phyloP scores from a whole-genome alignment of 192 early-diverging fungal species.

The Gonapodya sp. region DNA sequence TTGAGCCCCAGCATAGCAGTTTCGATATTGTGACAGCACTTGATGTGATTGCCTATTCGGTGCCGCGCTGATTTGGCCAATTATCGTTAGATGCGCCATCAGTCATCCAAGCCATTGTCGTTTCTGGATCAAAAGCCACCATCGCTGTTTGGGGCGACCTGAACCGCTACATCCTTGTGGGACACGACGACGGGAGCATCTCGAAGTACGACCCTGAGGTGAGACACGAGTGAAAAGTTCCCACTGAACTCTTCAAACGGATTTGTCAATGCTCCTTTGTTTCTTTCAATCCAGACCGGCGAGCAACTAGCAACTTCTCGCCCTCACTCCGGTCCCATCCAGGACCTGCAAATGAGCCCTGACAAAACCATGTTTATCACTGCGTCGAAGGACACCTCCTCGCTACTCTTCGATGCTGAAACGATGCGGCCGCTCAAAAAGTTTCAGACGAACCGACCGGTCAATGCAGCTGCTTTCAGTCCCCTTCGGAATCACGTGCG shows the following conservation, averaged over 20 bases:
- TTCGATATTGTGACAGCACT: neutral
- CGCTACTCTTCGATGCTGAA: slow-evolving; percentile 78
- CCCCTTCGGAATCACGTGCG: slow-evolving; percentile 52
- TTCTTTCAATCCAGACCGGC: slow-evolving; percentile 42
- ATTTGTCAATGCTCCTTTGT: neutral
- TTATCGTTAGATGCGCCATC: slow-evolving; percentile 36
- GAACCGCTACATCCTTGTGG: slow-evolving; percentile 86
- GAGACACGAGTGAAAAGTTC: neutral
- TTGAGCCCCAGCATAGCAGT: neutral
- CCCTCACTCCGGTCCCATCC: slow-evolving; percentile 61
- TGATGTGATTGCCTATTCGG: too few relatives aligned
- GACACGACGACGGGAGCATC: slow-evolving; percentile 88
- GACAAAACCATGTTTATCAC: slow-evolving; percentile 93
- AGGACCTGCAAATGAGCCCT: slow-evolving; percentile 85
- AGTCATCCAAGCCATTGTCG: slow-evolving; percentile 60
- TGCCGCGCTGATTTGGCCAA: neutral
- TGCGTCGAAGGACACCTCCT: slow-evolving; percentile 86
- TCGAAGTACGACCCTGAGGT: slow-evolving; percentile 80
- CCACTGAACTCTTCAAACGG: neutral
- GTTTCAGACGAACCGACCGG: slow-evolving; percentile 73
- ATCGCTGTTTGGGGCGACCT: slow-evolving; percentile 86
- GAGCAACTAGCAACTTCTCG: slow-evolving; percentile 49
- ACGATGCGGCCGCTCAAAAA: slow-evolving; percentile 75
- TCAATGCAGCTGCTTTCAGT: slow-evolving; percentile 88
- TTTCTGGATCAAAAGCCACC: slow-evolving; percentile 73